Evolutionary conservation across 2,329 filamentous ascomycete species (phyloP), one percentile per base, ranked within the genome.

Genomic region (Trichophyton equinum): DNA sequence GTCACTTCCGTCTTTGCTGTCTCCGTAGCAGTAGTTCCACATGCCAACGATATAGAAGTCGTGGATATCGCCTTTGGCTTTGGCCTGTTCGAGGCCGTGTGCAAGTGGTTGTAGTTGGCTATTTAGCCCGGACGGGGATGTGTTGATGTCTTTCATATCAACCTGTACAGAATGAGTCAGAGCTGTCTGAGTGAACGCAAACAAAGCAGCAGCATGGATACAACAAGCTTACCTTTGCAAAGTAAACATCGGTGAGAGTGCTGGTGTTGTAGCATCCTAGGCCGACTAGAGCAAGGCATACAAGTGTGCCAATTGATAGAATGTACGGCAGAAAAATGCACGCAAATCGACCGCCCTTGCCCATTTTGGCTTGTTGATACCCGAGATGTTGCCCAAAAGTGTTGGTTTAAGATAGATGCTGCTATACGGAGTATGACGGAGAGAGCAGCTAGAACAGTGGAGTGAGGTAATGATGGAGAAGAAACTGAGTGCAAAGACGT

Each of bases 261-360:
- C 74, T 79, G 61, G 72, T 72, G 63, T 78, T 77, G 62, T 80
- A 79, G 66, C 82, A 81, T 40, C 81, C 82, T 58, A 84, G 66
- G 64, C 82, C 79, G 59, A 86, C 78, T 44, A 86, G 70, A 56
- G 82, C 68, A 60, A 85, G 73, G 67, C 87, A 87, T 68, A 94
- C 77, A 68, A 96, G 79, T 62, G 88, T 86, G 65, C 82, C 87
- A 68, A 94, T 76, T 20, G 89, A 92, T 70, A 96, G 82, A 65
- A 83, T 79, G 76, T 96, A 91, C 63, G 92, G 92, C 78, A 91
- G 79, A 75, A 88, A 83, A 76, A 97, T 94, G 77, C 91, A 96
- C 73, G 88, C 78, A 69, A 92, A 84, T 71, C 92, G 84, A 67
- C 89, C 91, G 70, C 82, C 80, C 76, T 86, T 85, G 64, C 84